Evolutionary conservation across 2,329 filamentous ascomycete genomes (phyloP).

Genomic region (Diaporthe vaccinii): DNA sequence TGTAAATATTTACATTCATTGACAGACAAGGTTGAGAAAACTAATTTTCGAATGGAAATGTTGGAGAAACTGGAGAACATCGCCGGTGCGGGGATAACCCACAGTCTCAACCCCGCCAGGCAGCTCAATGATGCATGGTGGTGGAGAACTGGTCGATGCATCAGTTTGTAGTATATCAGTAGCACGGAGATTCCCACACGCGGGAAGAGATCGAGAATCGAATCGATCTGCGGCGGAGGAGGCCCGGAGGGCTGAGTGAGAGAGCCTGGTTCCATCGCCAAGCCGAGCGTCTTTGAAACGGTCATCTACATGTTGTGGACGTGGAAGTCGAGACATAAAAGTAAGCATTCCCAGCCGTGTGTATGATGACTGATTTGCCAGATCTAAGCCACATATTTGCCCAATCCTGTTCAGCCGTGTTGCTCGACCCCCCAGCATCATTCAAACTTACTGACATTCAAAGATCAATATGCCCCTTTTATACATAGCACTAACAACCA

Average conservation of each 20-base stretch:
- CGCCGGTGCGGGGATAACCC: neutral
- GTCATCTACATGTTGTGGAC: neutral
- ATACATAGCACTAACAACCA: neutral
- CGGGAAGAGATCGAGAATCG: neutral
- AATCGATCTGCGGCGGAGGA: neutral
- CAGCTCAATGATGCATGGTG: neutral
- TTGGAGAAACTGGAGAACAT: conserved; percentile 11
- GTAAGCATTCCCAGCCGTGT: neutral
- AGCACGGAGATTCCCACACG: neutral
- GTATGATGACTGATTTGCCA: neutral
- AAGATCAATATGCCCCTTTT: neutral
- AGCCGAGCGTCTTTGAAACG: neutral
- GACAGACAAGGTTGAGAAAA: neutral
- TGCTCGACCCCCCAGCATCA: neutral
- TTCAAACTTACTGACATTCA: neutral
- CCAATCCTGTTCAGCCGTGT: neutral
- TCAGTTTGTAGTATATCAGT: neutral
- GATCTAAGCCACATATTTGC: neutral
- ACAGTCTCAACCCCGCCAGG: conserved; percentile 1
- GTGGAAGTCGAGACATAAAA: neutral
- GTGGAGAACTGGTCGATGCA: conserved; percentile 11
- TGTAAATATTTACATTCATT: neutral
- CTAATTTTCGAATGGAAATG: neutral
- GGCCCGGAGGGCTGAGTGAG: too few relatives aligned
- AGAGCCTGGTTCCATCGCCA: neutral